Conservation (phyloP, 2,329 filamentous ascomycete species). For the Aspergillus carbonarius region DNA sequence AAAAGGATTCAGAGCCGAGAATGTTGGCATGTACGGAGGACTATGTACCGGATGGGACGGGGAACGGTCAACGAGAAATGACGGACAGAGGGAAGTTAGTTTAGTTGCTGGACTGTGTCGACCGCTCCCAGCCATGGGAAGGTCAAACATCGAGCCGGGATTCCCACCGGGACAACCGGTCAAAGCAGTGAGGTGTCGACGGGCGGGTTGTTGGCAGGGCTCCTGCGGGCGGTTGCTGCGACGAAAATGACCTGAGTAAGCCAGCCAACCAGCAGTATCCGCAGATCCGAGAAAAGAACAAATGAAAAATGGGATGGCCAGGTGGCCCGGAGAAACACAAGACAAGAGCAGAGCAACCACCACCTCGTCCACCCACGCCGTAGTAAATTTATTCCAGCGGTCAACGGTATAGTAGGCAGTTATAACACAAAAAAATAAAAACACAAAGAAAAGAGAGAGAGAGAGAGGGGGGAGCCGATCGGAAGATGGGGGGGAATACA, state of each 20-base stretch:
- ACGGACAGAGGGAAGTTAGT: background rate
- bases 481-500: background rate
- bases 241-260: slow-evolving; percentile 38
- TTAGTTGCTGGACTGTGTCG: too few species aligned
- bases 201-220: slow-evolving; percentile 1
- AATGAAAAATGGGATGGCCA: slow-evolving; percentile 28
- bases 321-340: slow-evolving; percentile 25
- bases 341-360: slow-evolving; percentile 5
- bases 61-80: background rate
- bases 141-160: background rate
- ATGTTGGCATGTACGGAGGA: background rate
- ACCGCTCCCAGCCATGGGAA: background rate
- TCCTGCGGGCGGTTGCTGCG: slow-evolving; percentile 30
- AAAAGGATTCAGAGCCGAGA: background rate
- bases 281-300: slow-evolving; percentile 35
- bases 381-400: background rate
- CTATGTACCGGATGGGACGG: background rate
- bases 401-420: too few species aligned
- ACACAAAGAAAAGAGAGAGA: background rate
- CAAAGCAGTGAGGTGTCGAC: background rate
- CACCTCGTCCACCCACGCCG: background rate
- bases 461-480: background rate
- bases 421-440: background rate
- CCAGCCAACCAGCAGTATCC: slow-evolving; percentile 32
- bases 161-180: slow-evolving; percentile 8